These are phyloP conservation scores for Clausena lansium DNA, from an alignment of 345 rosid genomes.

Conservation along the genomic window DNA sequence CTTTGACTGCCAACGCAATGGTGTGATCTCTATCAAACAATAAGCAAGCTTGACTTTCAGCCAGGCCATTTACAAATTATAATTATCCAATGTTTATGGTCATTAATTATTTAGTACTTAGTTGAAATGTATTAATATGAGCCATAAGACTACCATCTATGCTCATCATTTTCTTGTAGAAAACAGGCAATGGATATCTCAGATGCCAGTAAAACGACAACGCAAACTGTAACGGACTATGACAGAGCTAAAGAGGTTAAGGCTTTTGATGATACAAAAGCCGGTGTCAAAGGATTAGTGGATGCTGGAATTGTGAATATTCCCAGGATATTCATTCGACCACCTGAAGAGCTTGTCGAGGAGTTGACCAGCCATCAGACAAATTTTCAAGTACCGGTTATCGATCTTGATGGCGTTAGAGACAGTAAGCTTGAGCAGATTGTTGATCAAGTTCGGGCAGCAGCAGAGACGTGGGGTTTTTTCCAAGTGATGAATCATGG, in stretches of 20 bases:
- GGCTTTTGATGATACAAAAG: conserved; percentile 42
- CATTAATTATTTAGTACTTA: too few species aligned
- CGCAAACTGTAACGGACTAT: not conserved
- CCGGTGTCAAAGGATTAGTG: conserved; percentile 41
- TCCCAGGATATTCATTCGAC: conserved; percentile 17
- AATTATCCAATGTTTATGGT: too few species aligned
- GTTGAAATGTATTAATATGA: not conserved
- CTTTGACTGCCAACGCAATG: too few species aligned
- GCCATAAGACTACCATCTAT: too few species aligned
- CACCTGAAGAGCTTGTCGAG: not conserved
- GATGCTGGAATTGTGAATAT: conserved; percentile 29
- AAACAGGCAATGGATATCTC: not conserved
- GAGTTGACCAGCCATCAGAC: not conserved
- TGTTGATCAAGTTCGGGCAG: conserved; percentile 28
- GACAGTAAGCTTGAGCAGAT: conserved; percentile 7
- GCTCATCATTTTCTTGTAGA: not conserved
- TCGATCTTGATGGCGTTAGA: conserved; percentile 14
- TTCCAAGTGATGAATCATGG: conserved; percentile 54
- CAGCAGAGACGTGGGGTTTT: conserved; percentile 38
- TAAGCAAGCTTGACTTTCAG: too few species aligned
- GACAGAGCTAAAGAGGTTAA: conserved; percentile 22
- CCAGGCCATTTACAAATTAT: too few species aligned
- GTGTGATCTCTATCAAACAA: too few species aligned
- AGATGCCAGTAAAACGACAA: too few species aligned
- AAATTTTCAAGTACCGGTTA: conserved; percentile 9